A percentile compares a stretch with the other conserved stretches of the same genome.
phyloP scores from a whole-genome alignment of 768 basidiomycete species.

The Lactarius psammicola region DNA sequence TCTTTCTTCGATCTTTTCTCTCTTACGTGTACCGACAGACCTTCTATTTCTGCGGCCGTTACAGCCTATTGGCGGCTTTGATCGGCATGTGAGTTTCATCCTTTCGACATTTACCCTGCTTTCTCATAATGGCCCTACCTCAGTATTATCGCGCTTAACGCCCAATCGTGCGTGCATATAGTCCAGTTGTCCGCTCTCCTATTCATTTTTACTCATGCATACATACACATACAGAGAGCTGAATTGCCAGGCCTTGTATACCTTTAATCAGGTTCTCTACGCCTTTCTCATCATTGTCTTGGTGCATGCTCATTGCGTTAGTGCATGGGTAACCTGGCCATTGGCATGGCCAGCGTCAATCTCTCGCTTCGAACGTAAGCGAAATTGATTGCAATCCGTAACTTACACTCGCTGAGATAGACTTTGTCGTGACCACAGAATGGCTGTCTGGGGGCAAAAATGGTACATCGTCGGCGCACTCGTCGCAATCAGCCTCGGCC shows the following conservation, averaged over 20 bases:
- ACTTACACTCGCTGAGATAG: neutral
- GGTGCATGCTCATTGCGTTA: slow-evolving; percentile 28
- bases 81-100: slow-evolving; percentile 44
- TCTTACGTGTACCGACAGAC: slow-evolving; percentile 32
- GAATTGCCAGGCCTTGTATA: slow-evolving; percentile 48
- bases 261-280: slow-evolving; percentile 44
- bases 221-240: slow-evolving; percentile 35
- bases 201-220: neutral
- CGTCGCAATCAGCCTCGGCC: slow-evolving; percentile 58
- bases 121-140: neutral
- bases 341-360: slow-evolving; percentile 49
- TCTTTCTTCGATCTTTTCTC: neutral
- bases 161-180: slow-evolving; percentile 34
- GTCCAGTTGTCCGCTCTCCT: neutral
- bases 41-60: slow-evolving; percentile 48
- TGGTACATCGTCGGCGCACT: slow-evolving; percentile 50
- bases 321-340: slow-evolving; percentile 44
- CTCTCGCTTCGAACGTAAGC: slow-evolving; percentile 46
- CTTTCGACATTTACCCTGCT: neutral
- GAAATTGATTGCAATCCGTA: slow-evolving; percentile 14
- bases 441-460: slow-evolving; percentile 66
- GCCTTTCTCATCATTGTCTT: neutral
- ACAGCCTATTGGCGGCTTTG: slow-evolving; percentile 45
- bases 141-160: slow-evolving; percentile 39
- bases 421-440: slow-evolving; percentile 34